Conservation (phyloP, 2,329 filamentous ascomycete genomes). For the Aureobasidium sp. region DNA sequence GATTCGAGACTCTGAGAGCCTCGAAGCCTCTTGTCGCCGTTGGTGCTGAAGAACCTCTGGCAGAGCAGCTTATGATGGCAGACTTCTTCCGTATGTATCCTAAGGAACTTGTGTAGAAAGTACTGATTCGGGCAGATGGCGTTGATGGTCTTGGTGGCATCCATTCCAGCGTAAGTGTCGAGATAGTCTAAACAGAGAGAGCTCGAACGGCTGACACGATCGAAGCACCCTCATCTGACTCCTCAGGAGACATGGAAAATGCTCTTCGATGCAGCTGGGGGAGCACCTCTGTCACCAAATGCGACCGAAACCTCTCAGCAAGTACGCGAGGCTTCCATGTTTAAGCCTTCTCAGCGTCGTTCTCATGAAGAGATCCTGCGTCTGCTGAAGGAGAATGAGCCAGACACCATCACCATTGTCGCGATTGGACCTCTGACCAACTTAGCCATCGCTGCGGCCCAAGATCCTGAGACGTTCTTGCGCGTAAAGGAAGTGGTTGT, state of each 20-base stretch:
- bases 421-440: slow-evolving; percentile 92
- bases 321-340: slow-evolving; percentile 41
- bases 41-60: slow-evolving; percentile 77
- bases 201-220: not conserved
- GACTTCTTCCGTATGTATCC: slow-evolving; percentile 68
- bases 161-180: slow-evolving; percentile 34
- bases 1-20: slow-evolving; percentile 65
- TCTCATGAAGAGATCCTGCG: slow-evolving; percentile 87
- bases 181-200: not conserved
- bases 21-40: slow-evolving; percentile 70
- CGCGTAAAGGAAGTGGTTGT: slow-evolving; percentile 84
- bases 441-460: slow-evolving; percentile 76
- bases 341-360: slow-evolving; percentile 65
- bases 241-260: slow-evolving; percentile 43
- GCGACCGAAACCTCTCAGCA: slow-evolving; percentile 30
- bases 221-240: slow-evolving; percentile 41
- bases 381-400: slow-evolving; percentile 72
- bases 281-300: slow-evolving; percentile 12
- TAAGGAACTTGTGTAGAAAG: not conserved
- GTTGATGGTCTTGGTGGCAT: slow-evolving; percentile 44
- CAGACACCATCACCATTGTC: slow-evolving; percentile 80
- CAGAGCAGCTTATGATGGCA: slow-evolving; percentile 65
- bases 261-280: slow-evolving; percentile 34
- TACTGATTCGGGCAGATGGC: slow-evolving; percentile 33
- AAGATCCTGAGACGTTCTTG: slow-evolving; percentile 84